Evolutionary conservation across 495 filamentous ascomycete species (phyloP).

Genomic region (Diplogelasinospora grovesii): DNA sequence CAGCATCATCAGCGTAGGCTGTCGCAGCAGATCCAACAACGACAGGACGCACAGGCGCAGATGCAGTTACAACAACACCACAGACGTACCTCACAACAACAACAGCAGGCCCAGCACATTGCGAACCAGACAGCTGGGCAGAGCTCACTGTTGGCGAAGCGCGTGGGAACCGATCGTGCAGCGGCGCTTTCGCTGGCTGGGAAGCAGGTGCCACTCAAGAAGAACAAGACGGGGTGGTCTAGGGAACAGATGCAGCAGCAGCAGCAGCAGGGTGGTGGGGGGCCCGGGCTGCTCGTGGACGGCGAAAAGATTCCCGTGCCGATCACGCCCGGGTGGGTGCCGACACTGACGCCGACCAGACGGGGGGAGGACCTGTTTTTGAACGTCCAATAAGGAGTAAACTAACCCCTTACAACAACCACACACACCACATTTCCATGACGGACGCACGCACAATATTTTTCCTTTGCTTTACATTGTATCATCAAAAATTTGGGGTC

Average conservation of each 20-base stretch:
- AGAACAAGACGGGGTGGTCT: conserved; percentile 15
- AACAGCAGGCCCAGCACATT: too few relatives aligned
- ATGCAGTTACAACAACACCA: conserved; percentile 3
- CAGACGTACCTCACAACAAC: conserved; percentile 1
- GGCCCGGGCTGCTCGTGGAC: not conserved
- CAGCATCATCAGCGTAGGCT: conserved; percentile 4
- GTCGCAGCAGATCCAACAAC: conserved; percentile 3
- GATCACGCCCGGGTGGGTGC: conserved; percentile 44
- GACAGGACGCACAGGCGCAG: not conserved
- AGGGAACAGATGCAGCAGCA: conserved; percentile 1
- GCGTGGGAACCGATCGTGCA: conserved; percentile 41
- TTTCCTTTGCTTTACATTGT: too few relatives aligned
- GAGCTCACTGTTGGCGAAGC: conserved; percentile 41
- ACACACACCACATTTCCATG: too few relatives aligned
- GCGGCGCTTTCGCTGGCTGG: conserved; percentile 30
- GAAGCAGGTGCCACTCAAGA: conserved; percentile 13
- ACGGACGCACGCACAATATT: too few relatives aligned
- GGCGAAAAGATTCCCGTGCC: conserved; percentile 20
- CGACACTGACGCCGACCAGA: conserved; percentile 42
- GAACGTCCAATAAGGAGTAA: conserved; percentile 28
- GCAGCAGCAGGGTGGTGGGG: not conserved
- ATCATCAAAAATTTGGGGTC: too few relatives aligned
- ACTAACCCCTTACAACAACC: too few relatives aligned
- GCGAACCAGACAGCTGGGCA: conserved; percentile 2
- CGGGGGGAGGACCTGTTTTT: conserved; percentile 40